Base-by-base conservation (phyloP, 2,329 filamentous ascomycete genomes). In the Aspergillus melleus region DNA sequence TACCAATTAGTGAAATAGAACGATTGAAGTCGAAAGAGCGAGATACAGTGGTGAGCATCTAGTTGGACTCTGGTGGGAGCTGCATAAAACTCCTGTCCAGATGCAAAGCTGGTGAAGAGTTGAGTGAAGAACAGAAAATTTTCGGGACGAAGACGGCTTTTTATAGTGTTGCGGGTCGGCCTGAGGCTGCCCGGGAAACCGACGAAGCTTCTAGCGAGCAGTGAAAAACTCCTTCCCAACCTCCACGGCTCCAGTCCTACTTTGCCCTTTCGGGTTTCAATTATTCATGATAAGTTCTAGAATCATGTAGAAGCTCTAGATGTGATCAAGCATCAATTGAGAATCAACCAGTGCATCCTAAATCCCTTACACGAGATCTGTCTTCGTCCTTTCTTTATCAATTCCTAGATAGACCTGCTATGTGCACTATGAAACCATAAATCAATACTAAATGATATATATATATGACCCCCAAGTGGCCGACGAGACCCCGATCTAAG, bases 111-210 rank as follows among this genome's bases (percentile, higher is more conserved):
- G 8, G 20, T 54, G 53, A 50, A n/a, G 22, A 4, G 49, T 49
- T 39, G 57, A 63, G 61, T 61, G 62, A 60, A 52, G 61, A 53
- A 55, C 63, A 62, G 52, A 64, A 73, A 69, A 66, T 57, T 65
- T 71, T 70, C 50, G 59, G 61, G 58, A 63, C 26, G 55, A 65
- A 53, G 59, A 53, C 22, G 58, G 61, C 61, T 51, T 70, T 72
- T 75, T 73, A 73, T 72, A 74, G 66, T 42, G 36, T 14, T n/a
- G 36, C 16, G 36, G 36, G 36, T 68, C 62, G 58, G 62, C 61
- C 64, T 66, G 60, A 67, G 68, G 71, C 71, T 73, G 69, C 71
- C 69, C 61, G 58, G 70, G 70, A 68, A 73, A 72, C 60, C 61
- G 63, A 66, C 64, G 66, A 71, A 73, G 59, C 58, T 70, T 72